Evolutionary conservation across 768 basidiomycete species (phyloP).

Genomic region (Lactarius psammicola): DNA sequence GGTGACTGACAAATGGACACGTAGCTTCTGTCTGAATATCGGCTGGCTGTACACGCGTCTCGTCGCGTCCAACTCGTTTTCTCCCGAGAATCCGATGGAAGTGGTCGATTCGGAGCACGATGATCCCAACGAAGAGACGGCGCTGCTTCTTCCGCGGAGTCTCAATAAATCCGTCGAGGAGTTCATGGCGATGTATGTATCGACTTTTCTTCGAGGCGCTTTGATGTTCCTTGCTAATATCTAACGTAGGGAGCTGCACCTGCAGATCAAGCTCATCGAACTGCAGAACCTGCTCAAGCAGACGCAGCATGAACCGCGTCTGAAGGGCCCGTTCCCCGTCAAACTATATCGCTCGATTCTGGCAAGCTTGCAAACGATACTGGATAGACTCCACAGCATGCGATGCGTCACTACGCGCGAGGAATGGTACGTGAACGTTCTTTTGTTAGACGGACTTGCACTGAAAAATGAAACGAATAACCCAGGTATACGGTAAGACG

Average conservation of each 20-base stretch:
- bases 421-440: conserved; percentile 65
- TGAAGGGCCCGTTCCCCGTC: conserved; percentile 95
- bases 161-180: conserved; percentile 69
- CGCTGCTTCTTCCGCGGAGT: conserved; percentile 38
- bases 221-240: neutral
- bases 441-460: conserved; percentile 11
- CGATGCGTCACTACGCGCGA: conserved; percentile 94
- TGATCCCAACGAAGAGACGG: conserved; percentile 31
- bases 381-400: conserved; percentile 93
- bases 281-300: conserved; percentile 83
- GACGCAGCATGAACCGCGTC: conserved; percentile 87
- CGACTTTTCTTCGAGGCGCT: neutral
- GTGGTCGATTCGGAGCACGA: conserved; percentile 27
- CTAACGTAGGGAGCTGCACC: conserved; percentile 78
- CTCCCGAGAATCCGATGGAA: conserved; percentile 45
- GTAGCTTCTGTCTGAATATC: conserved; percentile 86
- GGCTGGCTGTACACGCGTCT: conserved; percentile 94
- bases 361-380: conserved; percentile 77
- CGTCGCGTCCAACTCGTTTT: conserved; percentile 81
- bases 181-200: conserved; percentile 91
- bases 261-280: conserved; percentile 88
- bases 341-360: conserved; percentile 79
- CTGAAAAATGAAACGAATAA: neutral
- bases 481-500: conserved; percentile 70
- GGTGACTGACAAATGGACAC: conserved; percentile 13